Conservation (phyloP, 164 flowering plant species). For the Annona squamosa region DNA sequence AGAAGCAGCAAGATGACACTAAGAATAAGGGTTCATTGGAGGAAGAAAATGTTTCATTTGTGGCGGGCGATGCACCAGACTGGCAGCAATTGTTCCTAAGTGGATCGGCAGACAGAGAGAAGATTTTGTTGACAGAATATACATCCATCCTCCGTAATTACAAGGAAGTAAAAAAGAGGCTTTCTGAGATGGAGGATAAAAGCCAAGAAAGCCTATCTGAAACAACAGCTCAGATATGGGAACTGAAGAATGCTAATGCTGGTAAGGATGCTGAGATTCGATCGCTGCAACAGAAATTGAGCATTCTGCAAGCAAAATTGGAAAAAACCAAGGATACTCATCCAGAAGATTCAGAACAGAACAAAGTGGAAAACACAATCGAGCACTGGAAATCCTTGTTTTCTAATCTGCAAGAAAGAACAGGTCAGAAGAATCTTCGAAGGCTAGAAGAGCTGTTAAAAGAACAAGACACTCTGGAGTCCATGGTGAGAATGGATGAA, state of each 20-base stretch:
- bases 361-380: not conserved
- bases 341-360: not conserved
- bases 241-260: slow-evolving; percentile 38
- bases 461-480: slow-evolving; percentile 4
- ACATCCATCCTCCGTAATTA: slow-evolving; percentile 43
- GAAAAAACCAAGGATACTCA: slow-evolving; percentile 4
- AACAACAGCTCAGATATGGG: slow-evolving; percentile 38
- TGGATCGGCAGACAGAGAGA: slow-evolving; percentile 60
- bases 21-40: slow-evolving; percentile 16
- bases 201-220: slow-evolving; percentile 43
- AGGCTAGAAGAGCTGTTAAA: slow-evolving; percentile 3
- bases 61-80: slow-evolving; percentile 27
- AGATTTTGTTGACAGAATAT: slow-evolving; percentile 51
- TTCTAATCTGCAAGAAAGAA: slow-evolving; percentile 8
- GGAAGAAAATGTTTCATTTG: slow-evolving; percentile 7
- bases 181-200: slow-evolving; percentile 47
- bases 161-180: slow-evolving; percentile 51
- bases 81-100: slow-evolving; percentile 45
- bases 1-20: slow-evolving; percentile 11
- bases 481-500: slow-evolving; percentile 7
- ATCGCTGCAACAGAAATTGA: slow-evolving; percentile 27
- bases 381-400: slow-evolving; percentile 4
- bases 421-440: slow-evolving; percentile 5
- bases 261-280: slow-evolving; percentile 52
- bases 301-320: slow-evolving; percentile 10